Evolutionary conservation across 202 grass and related monocot genomes (phyloP).

Genomic region (Eragrostis tef): DNA sequence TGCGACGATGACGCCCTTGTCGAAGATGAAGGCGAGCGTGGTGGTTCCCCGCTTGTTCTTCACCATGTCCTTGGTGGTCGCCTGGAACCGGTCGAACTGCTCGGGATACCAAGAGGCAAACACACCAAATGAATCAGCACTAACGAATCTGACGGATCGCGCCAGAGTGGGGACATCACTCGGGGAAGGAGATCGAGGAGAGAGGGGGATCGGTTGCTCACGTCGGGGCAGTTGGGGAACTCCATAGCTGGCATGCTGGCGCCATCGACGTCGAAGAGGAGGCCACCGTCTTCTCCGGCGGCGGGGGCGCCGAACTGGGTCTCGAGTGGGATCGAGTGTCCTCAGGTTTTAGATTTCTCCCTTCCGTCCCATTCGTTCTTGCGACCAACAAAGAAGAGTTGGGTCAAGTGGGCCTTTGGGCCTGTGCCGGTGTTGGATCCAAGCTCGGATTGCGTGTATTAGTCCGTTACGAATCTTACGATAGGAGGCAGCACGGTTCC

Average conservation of each 20-base stretch:
- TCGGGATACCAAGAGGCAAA: not conserved
- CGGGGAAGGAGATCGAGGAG: not conserved
- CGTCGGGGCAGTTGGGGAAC: not conserved
- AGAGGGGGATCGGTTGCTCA: not conserved
- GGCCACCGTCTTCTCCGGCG: conserved; percentile 3
- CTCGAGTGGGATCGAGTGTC: too few species aligned
- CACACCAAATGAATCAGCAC: conserved; percentile 18
- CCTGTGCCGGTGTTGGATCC: not conserved
- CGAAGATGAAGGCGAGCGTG: conserved; percentile 92
- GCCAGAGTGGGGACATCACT: not conserved
- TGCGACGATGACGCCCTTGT: conserved; percentile 91
- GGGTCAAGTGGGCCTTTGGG: not conserved
- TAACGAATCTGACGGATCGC: conserved; percentile 34
- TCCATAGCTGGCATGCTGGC: conserved; percentile 41
- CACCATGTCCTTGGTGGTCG: conserved; percentile 59
- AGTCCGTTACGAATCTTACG: too few species aligned
- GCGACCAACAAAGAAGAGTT: not conserved
- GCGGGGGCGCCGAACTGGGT: conserved; percentile 33
- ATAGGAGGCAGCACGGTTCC: too few species aligned
- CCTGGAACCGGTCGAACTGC: conserved; percentile 84
- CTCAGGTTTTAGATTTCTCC: too few species aligned
- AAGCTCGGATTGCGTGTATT: not conserved
- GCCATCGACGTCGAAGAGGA: conserved; percentile 5
- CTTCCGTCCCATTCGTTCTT: not conserved
- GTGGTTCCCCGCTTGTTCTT: conserved; percentile 89